Evolutionary conservation across 257 asterid genomes (phyloP).

Genomic region (Leonotis leonurus): DNA sequence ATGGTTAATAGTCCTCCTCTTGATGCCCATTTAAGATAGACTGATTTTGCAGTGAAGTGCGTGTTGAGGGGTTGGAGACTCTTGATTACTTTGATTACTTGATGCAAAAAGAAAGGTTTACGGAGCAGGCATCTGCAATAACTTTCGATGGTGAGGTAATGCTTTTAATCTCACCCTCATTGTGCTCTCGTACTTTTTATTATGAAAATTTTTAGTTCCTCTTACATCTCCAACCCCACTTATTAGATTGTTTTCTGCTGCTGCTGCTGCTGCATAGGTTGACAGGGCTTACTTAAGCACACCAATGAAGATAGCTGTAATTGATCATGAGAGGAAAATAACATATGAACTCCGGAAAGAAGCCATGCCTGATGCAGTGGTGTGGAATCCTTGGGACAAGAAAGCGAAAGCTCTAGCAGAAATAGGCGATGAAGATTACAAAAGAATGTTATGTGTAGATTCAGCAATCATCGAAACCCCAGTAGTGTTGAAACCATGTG

Average conservation of each 20-base stretch:
- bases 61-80: constrained; percentile 93
- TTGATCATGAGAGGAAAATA: constrained; percentile 75
- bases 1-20: no score
- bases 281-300: constrained; percentile 70
- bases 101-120: constrained; percentile 51
- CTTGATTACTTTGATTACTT: constrained; percentile 72
- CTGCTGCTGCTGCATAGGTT: constrained; percentile 40
- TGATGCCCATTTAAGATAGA: no score
- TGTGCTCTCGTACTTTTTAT: no score
- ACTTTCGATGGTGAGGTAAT: constrained; percentile 79
- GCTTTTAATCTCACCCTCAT: neutral
- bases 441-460: constrained; percentile 59
- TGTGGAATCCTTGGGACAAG: constrained; percentile 92
- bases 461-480: constrained; percentile 61
- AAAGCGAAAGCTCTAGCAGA: constrained; percentile 60
- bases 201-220: no score
- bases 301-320: constrained; percentile 65
- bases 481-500: constrained; percentile 45
- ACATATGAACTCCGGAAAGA: constrained; percentile 65
- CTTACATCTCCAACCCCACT: neutral
- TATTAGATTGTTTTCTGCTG: neutral
- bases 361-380: constrained; percentile 74
- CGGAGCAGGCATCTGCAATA: constrained; percentile 86
- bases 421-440: constrained; percentile 57
- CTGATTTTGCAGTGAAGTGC: constrained; percentile 74